Base-by-base conservation (phyloP, 1,139 yeast species). In the Candida glucosophila region DNA sequence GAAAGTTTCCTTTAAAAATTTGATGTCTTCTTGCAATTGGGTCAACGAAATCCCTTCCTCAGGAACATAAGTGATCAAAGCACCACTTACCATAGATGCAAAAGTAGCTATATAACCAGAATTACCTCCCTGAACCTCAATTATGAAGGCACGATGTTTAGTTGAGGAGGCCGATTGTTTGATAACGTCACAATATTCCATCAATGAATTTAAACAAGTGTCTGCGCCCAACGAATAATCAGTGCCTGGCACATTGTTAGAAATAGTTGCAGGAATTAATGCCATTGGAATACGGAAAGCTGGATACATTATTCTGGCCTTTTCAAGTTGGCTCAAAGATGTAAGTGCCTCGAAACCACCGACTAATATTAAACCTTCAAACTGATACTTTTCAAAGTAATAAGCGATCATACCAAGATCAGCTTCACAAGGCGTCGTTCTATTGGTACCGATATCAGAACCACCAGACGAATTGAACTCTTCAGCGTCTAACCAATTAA, bases 121-220 rank as follows among this genome's bases (percentile, higher is more conserved):
- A 48, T 80, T 76, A 26, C 92, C 92, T 40, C 92, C 92, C 54
- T 80, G 90, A n/a, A 79, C 88, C 51, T 80, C 90, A 33, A 79
- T 78, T 24, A 80, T 80, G 43, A 80, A 80, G 11, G 76, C 83
- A 47, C 90, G 65, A 49, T 77, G 73, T 61, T 90, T 68, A 5
- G 86, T 69, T 8, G 90, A 79, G 12, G 85, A 73, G 3, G 92
- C 92, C 28, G 80, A 71, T 49, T 77, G 88, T 47, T 79, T 78
- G 30, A 80, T 75, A 14, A 78, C 77, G 47, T 80, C 92, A 56
- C 88, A 78, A 54, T 80, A 80, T 27, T 75, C 73, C 39, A 79
- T 79, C 40, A 80, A 59, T 14, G 81, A 61, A 50, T 80, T 80
- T 52, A 80, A 57, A 60, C 92, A 80, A 8, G 92, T 80, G 48